Base-by-base conservation (phyloP, 2,329 filamentous ascomycete species). In the Whalleya microplaca region DNA sequence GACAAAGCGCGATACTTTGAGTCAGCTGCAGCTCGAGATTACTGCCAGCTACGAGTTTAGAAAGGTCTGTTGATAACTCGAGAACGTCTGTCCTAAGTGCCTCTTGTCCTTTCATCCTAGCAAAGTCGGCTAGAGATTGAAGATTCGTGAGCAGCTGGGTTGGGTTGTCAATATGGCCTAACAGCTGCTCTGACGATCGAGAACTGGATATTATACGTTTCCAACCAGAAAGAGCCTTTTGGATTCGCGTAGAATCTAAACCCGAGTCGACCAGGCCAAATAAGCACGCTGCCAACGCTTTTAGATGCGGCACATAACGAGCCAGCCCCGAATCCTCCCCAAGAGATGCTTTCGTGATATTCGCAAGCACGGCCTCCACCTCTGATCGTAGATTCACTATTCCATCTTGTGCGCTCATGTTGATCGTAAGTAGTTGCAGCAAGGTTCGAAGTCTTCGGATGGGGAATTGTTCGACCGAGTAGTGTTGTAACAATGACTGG, bases 391-490 rank as follows among this genome's bases (percentile, higher is more conserved):
- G 70, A 19, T 74, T 73, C 1, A 71, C 65, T 5, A 78, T 66
- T 20, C 74, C 71, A 12, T 74, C 72, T 5, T 70, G 70, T 10
- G 76, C 72, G 20, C 80, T 81, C n/a, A 85, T 67, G 21, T 76
- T 78, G 44, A 79, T 75, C 12, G 77, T 74, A 9, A 81, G 73
- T 0, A 86, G 69, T 10, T 78, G 73, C 1, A 84, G 68, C 4
- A 86, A 67, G 0, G 81, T 78, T 14, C 84, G 76, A 2, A 85
- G 70, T 19, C 82, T 75, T 32, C 83, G 76, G 37, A 86, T 69
- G 0, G 83, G 83, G 58, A 81, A 81, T 20, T 72, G 74, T 0
- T 82, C 78, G 1, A 72, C 64, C 2, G 80, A 75, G 58, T 84
- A 84, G 1, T 80, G 75, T 6, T 78, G 72, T 3, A 86, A 68